Conservation (phyloP, 495 filamentous ascomycete genomes). For the Penicillium pulvis region DNA sequence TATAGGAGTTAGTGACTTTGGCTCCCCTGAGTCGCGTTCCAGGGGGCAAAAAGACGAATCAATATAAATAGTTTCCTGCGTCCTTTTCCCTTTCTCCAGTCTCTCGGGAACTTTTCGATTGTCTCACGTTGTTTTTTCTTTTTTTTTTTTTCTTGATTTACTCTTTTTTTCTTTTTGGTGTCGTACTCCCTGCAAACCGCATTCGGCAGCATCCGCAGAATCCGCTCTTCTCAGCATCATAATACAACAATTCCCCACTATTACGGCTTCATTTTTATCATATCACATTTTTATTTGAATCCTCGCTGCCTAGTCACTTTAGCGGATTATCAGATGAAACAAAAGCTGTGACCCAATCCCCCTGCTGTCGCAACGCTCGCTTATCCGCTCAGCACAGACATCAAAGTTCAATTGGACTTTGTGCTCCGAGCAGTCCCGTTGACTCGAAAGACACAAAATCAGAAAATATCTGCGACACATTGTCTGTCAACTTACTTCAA, state of each 20-base stretch:
- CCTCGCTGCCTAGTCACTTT: neutral
- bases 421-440: slow-evolving; percentile 1
- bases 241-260: slow-evolving; percentile 16
- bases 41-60: neutral
- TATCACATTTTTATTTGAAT: neutral
- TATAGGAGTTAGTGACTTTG: neutral
- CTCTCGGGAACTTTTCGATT: neutral
- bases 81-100: neutral
- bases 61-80: slow-evolving; percentile 11
- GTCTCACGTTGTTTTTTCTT: slow-evolving; percentile 7
- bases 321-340: slow-evolving; percentile 6
- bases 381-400: slow-evolving; percentile 15
- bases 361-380: slow-evolving; percentile 4
- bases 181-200: slow-evolving; percentile 22
- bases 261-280: neutral
- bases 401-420: slow-evolving; percentile 6
- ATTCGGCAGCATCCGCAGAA: slow-evolving; percentile 30
- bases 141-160: slow-evolving; percentile 10
- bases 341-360: slow-evolving; percentile 16
- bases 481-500: neutral
- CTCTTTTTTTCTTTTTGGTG: slow-evolving; percentile 16
- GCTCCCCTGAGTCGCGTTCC: slow-evolving; percentile 11
- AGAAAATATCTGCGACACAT: neutral
- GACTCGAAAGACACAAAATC: neutral
- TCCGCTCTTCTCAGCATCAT: slow-evolving; percentile 24